phyloP scores from a whole-genome alignment of 805 yeast genomes.

The Scheffersomyces coipomensis region DNA sequence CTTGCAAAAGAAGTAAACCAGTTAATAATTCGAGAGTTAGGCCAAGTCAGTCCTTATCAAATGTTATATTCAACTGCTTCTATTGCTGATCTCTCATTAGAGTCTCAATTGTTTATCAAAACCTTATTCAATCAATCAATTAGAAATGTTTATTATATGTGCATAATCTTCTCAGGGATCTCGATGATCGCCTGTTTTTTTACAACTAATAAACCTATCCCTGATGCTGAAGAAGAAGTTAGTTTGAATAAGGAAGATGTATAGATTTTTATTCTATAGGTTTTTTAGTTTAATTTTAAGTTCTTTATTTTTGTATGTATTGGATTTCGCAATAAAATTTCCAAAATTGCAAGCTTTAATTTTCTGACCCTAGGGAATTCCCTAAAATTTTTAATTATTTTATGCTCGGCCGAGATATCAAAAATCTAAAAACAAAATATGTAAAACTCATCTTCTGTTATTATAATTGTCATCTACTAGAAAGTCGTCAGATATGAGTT shows the following conservation, averaged over 20 bases:
- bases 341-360: too few species aligned
- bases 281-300: too few species aligned
- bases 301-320: too few species aligned
- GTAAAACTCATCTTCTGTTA: too few species aligned
- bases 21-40: constrained; percentile 26
- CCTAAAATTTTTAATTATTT: too few species aligned
- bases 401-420: too few species aligned
- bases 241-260: too few species aligned
- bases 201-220: constrained; percentile 42
- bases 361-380: too few species aligned
- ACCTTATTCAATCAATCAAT: constrained; percentile 37
- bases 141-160: constrained; percentile 38
- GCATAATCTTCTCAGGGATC: constrained; percentile 34
- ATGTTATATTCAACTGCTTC: constrained; percentile 23
- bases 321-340: too few species aligned
- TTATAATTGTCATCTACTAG: too few species aligned
- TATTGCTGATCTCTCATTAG: constrained; percentile 22
- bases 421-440: too few species aligned
- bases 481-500: not conserved
- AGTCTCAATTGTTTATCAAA: constrained; percentile 18
- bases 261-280: too few species aligned
- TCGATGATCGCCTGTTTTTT: constrained; percentile 31
- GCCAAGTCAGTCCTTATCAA: constrained; percentile 18
- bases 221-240: constrained; percentile 27
- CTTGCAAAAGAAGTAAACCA: constrained; percentile 17